phyloP scores from a whole-genome alignment of 768 basidiomycete genomes.

The Mycena rebaudengoi region DNA sequence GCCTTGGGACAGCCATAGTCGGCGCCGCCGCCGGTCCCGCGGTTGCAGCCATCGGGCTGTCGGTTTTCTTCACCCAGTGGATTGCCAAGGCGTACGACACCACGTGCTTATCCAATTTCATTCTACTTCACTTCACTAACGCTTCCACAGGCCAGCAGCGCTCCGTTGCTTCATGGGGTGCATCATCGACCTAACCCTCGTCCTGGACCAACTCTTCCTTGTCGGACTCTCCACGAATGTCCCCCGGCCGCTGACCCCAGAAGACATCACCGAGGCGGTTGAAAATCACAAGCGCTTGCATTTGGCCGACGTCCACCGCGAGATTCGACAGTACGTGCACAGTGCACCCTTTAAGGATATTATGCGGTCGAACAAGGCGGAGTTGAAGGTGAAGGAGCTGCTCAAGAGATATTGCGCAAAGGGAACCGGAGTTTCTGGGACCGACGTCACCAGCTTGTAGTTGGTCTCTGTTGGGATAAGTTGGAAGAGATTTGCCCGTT shows the following conservation, averaged over 20 bases:
- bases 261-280: neutral
- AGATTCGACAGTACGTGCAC: slow-evolving; percentile 5
- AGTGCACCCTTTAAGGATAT: neutral
- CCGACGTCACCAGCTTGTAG: too few relatives aligned
- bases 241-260: neutral
- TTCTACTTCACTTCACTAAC: neutral
- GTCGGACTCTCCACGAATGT: neutral
- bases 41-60: slow-evolving; percentile 1
- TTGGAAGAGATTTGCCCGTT: too few relatives aligned
- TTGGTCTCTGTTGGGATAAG: too few relatives aligned
- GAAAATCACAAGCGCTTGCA: neutral
- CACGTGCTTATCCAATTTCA: neutral
- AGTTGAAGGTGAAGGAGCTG: neutral
- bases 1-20: neutral
- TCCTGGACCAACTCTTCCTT: slow-evolving; percentile 9
- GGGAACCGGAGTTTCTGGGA: too few relatives aligned
- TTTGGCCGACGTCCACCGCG: neutral
- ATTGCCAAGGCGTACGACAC: neutral
- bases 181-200: slow-evolving; percentile 11
- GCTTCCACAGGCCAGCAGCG: neutral
- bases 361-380: neutral
- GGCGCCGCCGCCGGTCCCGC: neutral
- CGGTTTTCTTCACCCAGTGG: neutral
- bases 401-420: neutral
- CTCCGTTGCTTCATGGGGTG: slow-evolving; percentile 13